Evolutionary conservation across 1,284 basidiomycete species (phyloP), one percentile per base, ranked within the genome.

Genomic region (Cutaneotrichosporon sp.): DNA sequence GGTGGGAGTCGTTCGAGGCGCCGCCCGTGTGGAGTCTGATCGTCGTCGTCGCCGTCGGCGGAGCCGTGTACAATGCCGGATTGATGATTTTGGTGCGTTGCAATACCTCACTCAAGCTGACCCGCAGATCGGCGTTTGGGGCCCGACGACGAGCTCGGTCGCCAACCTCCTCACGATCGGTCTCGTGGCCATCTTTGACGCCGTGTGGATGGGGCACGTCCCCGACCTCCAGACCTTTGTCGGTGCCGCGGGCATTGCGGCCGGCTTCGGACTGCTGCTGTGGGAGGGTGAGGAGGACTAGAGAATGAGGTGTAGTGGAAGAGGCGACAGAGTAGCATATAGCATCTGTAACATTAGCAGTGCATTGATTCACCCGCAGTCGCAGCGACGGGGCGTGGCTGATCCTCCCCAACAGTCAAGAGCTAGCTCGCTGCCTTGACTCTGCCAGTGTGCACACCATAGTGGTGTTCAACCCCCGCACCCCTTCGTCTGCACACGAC

Each of bases 71-170:
- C 55, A 80, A 80, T 62, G 78, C 78, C 1, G 79, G 79, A 10
- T 65, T 80, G 51, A 80, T 80, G 79, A 71, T 75, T 43, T 71
- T 80, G 29, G n/a, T n/a, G n/a, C n/a, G n/a, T n/a, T n/a, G n/a
- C n/a, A n/a, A n/a, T n/a, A n/a, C n/a, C n/a, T n/a, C n/a, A n/a
- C n/a, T n/a, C n/a, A n/a, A n/a, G n/a, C n/a, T n/a, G n/a, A n/a
- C n/a, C n/a, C n/a, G n/a, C n/a, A n/a, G n/a, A 80, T 80, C 47
- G 79, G 79, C 0, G 64, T 79, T 22, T 77, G 77, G 72, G 79
- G 79, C 2, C 79, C 79, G 7, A 79, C 77, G 2, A 76, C 73
- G 14, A 72, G 74, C 10, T 77, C 74, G 22, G 78, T 80, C 11
- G 78, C 77, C 20, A 80, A 80, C 61, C 74, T 80, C 4, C 69